Evolutionary conservation across 306 rosid genomes (phyloP), one percentile per base, ranked within the genome.

Genomic region (Corylus americana): DNA sequence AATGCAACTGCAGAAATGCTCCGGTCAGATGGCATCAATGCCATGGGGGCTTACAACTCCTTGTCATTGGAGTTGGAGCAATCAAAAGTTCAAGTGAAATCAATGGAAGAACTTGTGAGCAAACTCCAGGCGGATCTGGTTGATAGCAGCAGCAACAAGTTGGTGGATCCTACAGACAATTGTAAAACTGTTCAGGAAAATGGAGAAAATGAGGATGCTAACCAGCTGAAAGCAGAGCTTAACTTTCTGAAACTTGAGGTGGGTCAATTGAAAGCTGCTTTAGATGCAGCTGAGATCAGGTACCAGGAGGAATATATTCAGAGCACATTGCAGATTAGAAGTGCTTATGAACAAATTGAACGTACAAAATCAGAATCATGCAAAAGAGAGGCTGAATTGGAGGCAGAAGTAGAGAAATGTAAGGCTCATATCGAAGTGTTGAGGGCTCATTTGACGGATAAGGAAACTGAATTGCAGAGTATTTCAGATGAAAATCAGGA

Each of bases 271-370:
- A 92, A 82, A 74, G 84, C 97, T 77, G 91, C 98, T n/a, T 59
- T 90, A 74, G 93, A 90, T n/a, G 86, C 73, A n/a, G 86, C 93
- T n/a, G 94, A 92, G 89, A 80, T 74, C 44, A 81, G 92, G 75
- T 91, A 88, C 89, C 97, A 94, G 76, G 93, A 94, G 73, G 98
- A 94, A 84, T 88, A 86, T 62, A 89, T 92, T 75, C 97, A 83
- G 55, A 86, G 90, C 88, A 87, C 98, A 5, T 77, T 94, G 89
- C 95, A 94, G 88, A 88, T 88, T 68, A 81, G 95, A 81, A 88
- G 82, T 75, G 94, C 93, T 47, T 93, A 83, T 70, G 97, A 94
- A 70, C 90, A 88, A 66, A 71, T 91, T 45, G 97, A 92, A 78
- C 82, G 18, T 49, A 70, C 83, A 4, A 91, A 91, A 85, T 87